A percentile compares a stretch with the other conserved stretches of the same genome.
Conservation (phyloP, 2,329 filamentous ascomycete genomes). For the Ophiostoma ips region DNA sequence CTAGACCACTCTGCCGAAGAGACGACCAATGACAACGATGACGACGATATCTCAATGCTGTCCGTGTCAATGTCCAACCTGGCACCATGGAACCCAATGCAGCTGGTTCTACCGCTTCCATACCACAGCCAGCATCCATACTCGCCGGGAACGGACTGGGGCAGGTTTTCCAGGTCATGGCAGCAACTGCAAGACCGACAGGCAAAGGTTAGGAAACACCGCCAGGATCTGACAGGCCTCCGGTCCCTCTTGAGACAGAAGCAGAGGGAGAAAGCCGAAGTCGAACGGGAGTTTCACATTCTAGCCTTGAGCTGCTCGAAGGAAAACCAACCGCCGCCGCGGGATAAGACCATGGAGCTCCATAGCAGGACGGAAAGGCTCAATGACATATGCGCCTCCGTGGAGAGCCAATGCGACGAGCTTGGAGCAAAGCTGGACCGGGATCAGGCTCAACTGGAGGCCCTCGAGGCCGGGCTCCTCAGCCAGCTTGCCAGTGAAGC, state of each 20-base stretch:
- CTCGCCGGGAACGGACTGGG: not conserved
- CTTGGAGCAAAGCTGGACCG: constrained; percentile 12
- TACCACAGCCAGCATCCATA: not conserved
- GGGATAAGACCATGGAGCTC: not conserved
- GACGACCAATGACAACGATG: too few relatives aligned
- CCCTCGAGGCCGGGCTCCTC: not conserved
- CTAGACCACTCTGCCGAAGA: too few relatives aligned
- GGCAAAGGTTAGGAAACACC: not conserved
- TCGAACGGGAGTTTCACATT: not conserved
- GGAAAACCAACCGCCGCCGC: not conserved
- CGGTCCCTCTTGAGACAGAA: not conserved
- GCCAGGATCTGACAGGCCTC: not conserved
- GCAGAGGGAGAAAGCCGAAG: not conserved
- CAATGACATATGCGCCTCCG: not conserved
- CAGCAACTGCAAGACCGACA: not conserved
- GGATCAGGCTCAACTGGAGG: not conserved
- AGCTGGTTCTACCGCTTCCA: too few relatives aligned
- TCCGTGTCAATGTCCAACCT: too few relatives aligned
- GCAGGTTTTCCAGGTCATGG: not conserved
- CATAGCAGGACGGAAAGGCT: not conserved
- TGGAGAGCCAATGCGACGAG: constrained; percentile 22
- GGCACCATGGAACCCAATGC: too few relatives aligned
- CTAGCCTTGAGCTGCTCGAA: not conserved
- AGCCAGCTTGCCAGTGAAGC: not conserved
- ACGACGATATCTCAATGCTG: too few relatives aligned